Base-by-base conservation (phyloP, 495 filamentous ascomycete genomes). In the Annulohypoxylon moriforme region DNA sequence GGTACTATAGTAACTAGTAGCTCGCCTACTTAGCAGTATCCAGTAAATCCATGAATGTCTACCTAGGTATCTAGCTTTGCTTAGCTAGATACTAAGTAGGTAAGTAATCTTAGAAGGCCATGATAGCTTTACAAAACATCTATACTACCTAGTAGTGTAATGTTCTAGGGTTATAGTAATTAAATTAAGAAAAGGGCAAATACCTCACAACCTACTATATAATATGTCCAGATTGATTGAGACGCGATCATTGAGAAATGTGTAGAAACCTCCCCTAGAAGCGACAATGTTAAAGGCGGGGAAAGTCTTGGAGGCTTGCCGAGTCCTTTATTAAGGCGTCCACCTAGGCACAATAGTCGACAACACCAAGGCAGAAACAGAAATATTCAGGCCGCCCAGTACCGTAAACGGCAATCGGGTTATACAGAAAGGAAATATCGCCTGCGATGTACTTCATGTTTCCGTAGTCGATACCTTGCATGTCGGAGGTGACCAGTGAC, bases 281-380 rank as follows among this genome's bases (percentile, higher is more conserved):
- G n/a, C 20, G 40, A 38, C 46, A 29, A n/a, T 49, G 34, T 68
- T 49, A 25, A 52, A 60, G 29, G 60, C 16, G 47, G 47, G 50
- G 53, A 55, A 55, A 22, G 27, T 29, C 34, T 4, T 52, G 34
- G 64, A 59, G 44, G 33, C 50, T 72, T 59, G 60, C 31, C 14
- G 16, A 13, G 56, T 47, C 36, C 1, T 49, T 40, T 38, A 42
- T 47, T 57, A 57, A 73, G 70, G 65, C 65, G 33, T 73, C 70
- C 49, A 50, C 60, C 56, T 27, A 62, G 65, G 65, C 65, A 66
- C n/a, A 64, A 64, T 47, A 46, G 53, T 47, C 46, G 20, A 64
- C 31, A 16, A 24, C 61, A 63, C 57, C 52, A 67, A 69, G 66
- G 66, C 71, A 42, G 66, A 66, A 57, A 68, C 18, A 42, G 61